Base-by-base conservation (phyloP, 108 stramenopile genomes). In the Cylindrotheca fusiformis region DNA sequence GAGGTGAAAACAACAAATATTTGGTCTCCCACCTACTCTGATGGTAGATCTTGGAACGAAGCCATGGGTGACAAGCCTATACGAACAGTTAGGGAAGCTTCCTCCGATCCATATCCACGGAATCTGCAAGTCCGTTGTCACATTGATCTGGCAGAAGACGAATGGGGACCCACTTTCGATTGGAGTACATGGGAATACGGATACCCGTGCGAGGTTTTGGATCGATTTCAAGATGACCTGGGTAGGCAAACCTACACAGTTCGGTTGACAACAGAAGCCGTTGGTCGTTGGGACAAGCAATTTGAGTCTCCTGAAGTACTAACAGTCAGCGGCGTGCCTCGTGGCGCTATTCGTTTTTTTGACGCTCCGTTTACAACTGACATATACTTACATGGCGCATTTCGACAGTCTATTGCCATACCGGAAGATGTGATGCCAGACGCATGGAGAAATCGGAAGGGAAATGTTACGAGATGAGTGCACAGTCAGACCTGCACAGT, bases 341-440 rank as follows among this genome's bases (percentile, higher is more conserved):
- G 79, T 33, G 33, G 56, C 2, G 65, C 75, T 22, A 70, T 88
- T 22, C 61, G 62, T 21, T 88, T 82, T 50, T 77, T 75, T 49
- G 78, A 80, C 41, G 65, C 67, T 23, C 78, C 50, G 6, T 72
- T 41, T 69, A 62, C 67, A 14, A 75, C 73, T n/a, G 86, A 87
- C 60, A 46, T 68, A 30, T 61, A 71, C 48, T 33, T 79, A 3
- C 45, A 52, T 19, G 62, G 60, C 3, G 84, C 77, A 14, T 91
- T 91, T 51, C 84, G 90, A 3, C 83, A 88, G 58, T 41, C 68
- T 32, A 82, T 90, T 65, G 77, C 65, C 30, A 60, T 90, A 29
- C 81, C 81, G 3, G 81, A 85, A 53, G 67, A 71, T 2, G 64
- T 90, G 26, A 80, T 85, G 55, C 82, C 88, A 19, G 23, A 67